Evolutionary conservation across 2,329 filamentous ascomycete species (phyloP), one percentile per base, ranked within the genome.

Genomic region (Hypoxylon sp.): DNA sequence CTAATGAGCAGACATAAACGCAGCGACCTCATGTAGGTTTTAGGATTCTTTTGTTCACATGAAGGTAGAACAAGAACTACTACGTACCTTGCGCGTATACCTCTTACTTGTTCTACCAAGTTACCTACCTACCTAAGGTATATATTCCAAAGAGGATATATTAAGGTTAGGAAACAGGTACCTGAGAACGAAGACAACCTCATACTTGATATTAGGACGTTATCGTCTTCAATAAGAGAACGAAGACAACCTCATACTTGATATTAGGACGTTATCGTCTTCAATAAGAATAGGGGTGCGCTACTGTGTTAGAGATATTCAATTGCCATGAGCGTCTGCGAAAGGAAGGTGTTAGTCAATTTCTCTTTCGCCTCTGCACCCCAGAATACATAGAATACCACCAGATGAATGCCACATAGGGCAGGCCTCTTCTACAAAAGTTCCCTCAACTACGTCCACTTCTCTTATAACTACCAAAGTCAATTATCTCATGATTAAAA

Each of bases 321-420:
- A 3, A 32, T 38, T 41, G 21, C 17, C 23, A 50, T 21, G n/a
- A 7, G 30, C 23, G 5, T 49, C 66, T 53, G 1, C 5, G 60
- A 65, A n/a, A 57, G 59, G 66, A 69, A 69, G 66, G 66, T 69
- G 32, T 51, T 28, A 63, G 13, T 10, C 13, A 14, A 48, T 13
- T 45, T 50, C 32, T 34, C 23, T 53, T 57, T 63, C 55, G 59
- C 46, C 59, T 66, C 59, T 68, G 43, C 46, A 65, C 62, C 55
- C 59, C 62, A 49, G 53, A 51, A 60, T 48, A 62, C 36, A 56
- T 34, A 11, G 13, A 49, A 65, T 63, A 60, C 43, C n/a, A 46
- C 38, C 23, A 25, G 10, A n/a, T 23, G 30, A 7, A 14, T 41
- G 17, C 11, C 23, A 43, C 17, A 41, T 6, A n/a, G 23, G n/a